Base-by-base conservation (phyloP, 106 monocot genomes). In the Dendrobium catenatum region DNA sequence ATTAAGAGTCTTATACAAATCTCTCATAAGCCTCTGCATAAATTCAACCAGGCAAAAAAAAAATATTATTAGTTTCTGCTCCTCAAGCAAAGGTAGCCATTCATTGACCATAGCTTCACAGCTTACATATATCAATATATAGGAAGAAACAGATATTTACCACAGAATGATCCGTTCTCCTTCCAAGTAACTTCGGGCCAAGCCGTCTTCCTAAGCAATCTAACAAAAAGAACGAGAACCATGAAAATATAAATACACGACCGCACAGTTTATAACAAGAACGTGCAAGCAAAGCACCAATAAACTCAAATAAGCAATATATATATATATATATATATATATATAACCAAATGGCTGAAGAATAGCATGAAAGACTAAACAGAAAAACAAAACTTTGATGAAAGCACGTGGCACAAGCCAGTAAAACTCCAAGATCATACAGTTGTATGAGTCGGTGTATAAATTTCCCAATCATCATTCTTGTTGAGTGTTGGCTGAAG, bases 141-240 rank as follows among this genome's bases (percentile, higher is more conserved):
- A 61, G 19, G 6, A n/a, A 61, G 5, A 61, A n/a, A 61, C 8
- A 61, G 4, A 61, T 61, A 61, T 51, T 51, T 51, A 95, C 95
- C 80, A 47, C 54, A 58, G 95, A 93, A 86, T 93, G 88, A 77
- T 88, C 83, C 78, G 76, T 82, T 75, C 91, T 42, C 33, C 84
- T 83, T n/a, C 88, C 82, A 56, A 96, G 87, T 87, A 96, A 88
- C 55, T 80, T 86, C 11, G 95, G 93, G 73, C 95, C 91, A 42
- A 91, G 84, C 56, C 93, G 84, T 85, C 91, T 91, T 85, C 91
- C 91, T 33, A 96, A 88, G 87, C 95, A 96, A 96, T 93, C 95
- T 95, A 77, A 85, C 83, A 82, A 9, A 73, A 49, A 61, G 20
- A 68, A 82, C 42, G 75, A 55, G 31, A 54, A 16, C 29, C 5